A percentile compares a stretch with the other conserved stretches of the same genome.
Conservation (phyloP, 768 basidiomycete genomes). For the Zangia roseola region DNA sequence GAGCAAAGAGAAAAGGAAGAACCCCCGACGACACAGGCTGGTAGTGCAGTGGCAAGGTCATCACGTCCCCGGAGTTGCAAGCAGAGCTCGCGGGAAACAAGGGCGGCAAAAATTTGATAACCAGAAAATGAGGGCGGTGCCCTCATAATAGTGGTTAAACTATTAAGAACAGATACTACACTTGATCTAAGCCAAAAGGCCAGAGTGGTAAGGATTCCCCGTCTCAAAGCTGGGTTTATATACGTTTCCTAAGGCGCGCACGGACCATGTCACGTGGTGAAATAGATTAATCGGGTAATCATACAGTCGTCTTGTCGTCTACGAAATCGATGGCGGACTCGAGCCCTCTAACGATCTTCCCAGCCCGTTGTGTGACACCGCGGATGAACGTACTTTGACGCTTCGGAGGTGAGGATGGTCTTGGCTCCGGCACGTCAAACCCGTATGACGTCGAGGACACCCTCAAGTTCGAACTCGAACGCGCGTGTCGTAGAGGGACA, state of each 20-base stretch:
- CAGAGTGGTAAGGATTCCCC: slow-evolving; percentile 25
- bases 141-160: slow-evolving; percentile 57
- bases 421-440: slow-evolving; percentile 12
- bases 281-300: not conserved
- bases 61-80: slow-evolving; percentile 39
- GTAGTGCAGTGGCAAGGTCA: slow-evolving; percentile 41
- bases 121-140: slow-evolving; percentile 53
- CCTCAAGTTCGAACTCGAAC: slow-evolving; percentile 29
- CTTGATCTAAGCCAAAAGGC: slow-evolving; percentile 77
- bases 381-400: slow-evolving; percentile 30
- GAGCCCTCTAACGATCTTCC: slow-evolving; percentile 36
- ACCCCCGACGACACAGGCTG: slow-evolving; percentile 66
- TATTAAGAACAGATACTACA: slow-evolving; percentile 75
- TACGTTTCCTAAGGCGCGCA: slow-evolving; percentile 1
- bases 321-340: slow-evolving; percentile 44
- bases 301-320: slow-evolving; percentile 22
- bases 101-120: slow-evolving; percentile 45
- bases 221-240: not conserved
- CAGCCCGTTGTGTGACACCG: slow-evolving; percentile 34
- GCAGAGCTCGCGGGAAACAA: slow-evolving; percentile 30
- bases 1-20: slow-evolving; percentile 16
- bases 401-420: slow-evolving; percentile 22
- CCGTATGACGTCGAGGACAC: slow-evolving; percentile 9
- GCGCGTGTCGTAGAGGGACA: slow-evolving; percentile 17
- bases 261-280: slow-evolving; percentile 3